phyloP scores from a whole-genome alignment of 768 basidiomycete species.

The Leccinum aurantiacum region DNA sequence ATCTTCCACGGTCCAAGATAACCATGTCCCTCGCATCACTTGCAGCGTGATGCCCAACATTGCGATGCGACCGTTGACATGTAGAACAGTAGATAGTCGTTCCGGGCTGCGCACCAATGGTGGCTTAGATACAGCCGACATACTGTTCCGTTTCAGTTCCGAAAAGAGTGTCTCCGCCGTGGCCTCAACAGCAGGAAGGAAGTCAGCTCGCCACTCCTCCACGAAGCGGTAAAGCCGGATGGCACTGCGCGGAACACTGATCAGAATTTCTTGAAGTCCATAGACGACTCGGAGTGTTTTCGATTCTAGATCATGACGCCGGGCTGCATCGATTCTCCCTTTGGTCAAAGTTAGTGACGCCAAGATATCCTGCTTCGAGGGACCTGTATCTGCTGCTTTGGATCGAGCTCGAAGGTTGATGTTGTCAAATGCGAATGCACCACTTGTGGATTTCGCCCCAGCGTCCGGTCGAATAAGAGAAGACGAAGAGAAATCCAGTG shows the following conservation, averaged over 20 bases:
- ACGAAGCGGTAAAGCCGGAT: too few relatives aligned
- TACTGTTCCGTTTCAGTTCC: too few relatives aligned
- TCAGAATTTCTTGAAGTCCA: constrained; percentile 43
- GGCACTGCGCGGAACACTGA: constrained; percentile 75
- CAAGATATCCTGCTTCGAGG: constrained; percentile 52
- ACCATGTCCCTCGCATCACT: too few relatives aligned
- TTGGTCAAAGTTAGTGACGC: constrained; percentile 55
- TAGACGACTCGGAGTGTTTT: constrained; percentile 45
- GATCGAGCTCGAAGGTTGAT: constrained; percentile 61
- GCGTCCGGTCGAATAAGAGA: constrained; percentile 14
- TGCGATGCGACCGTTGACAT: too few relatives aligned
- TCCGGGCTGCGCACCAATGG: too few relatives aligned
- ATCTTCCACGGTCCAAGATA: too few relatives aligned
- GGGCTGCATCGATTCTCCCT: constrained; percentile 46
- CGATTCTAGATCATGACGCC: constrained; percentile 45
- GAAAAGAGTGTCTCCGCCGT: too few relatives aligned
- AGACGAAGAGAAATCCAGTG: constrained; percentile 24
- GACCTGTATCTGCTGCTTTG: constrained; percentile 36
- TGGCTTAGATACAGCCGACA: too few relatives aligned
- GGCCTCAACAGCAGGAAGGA: too few relatives aligned
- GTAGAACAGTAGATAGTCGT: too few relatives aligned
- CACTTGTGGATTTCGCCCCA: constrained; percentile 44
- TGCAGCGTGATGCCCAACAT: too few relatives aligned
- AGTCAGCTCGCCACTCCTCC: too few relatives aligned
- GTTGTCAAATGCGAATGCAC: constrained; percentile 47